These are phyloP conservation scores for Fusarium globosum DNA, from an alignment of 2,329 filamentous ascomycete genomes.

Conservation along the genomic window DNA sequence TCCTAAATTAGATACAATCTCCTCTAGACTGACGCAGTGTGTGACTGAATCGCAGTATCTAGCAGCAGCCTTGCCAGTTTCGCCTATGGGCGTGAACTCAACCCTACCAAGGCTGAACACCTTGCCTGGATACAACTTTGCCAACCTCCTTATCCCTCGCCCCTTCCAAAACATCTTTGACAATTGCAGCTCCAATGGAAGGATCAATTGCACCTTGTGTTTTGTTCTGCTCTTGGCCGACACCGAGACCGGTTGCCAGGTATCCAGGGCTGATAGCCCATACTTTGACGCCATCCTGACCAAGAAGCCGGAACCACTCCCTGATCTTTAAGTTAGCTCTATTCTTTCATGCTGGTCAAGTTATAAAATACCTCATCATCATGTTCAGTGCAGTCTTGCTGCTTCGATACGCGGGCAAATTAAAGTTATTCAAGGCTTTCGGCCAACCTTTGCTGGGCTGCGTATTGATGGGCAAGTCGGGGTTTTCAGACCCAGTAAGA, in stretches of 20 bases:
- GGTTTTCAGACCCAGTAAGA: neutral
- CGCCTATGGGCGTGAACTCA: neutral
- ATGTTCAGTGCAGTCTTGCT: neutral
- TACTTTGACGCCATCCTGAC: neutral
- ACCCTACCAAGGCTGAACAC: neutral
- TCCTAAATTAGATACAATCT: too few relatives aligned
- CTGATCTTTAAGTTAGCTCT: neutral
- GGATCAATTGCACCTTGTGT: neutral
- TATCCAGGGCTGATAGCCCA: neutral
- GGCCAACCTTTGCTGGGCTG: neutral
- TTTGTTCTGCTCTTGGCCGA: neutral
- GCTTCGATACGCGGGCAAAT: neutral
- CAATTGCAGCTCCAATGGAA: neutral
- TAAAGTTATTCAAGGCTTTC: neutral
- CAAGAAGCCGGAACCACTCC: neutral
- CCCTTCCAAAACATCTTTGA: neutral
- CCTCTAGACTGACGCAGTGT: neutral
- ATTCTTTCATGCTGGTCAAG: accelerated
- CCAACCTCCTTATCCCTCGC: neutral
- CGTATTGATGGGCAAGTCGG: neutral
- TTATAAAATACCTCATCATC: neutral
- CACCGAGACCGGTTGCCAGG: neutral
- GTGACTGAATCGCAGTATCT: neutral
- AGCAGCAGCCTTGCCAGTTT: neutral
- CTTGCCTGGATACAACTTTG: neutral